These are phyloP conservation scores for Penicillium sp. DNA, from an alignment of 2,329 filamentous ascomycete species.

Conservation along the genomic window DNA sequence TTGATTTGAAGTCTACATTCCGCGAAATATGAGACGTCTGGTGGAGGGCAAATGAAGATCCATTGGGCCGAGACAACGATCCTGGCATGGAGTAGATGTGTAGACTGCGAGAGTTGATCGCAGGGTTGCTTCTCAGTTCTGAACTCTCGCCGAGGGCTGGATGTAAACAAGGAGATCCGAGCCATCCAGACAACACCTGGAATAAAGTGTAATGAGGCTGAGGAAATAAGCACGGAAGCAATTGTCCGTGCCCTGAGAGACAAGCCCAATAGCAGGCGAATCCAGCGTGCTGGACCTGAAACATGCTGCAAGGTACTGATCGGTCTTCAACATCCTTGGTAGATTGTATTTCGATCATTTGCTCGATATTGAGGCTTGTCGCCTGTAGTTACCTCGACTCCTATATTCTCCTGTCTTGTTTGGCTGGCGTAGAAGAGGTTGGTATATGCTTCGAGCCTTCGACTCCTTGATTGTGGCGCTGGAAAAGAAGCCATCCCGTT, in stretches of 20 bases:
- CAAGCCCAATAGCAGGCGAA: conserved; percentile 1
- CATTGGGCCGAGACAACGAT: not conserved
- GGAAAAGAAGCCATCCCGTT: not conserved
- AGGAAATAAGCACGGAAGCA: conserved; percentile 1
- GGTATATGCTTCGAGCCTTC: conserved; percentile 4
- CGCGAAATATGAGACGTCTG: conserved; percentile 7
- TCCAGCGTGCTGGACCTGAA: conserved; percentile 11
- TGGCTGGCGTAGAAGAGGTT: not conserved
- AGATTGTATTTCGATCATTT: conserved; percentile 4
- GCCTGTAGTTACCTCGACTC: not conserved
- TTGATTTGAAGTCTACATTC: conserved; percentile 11
- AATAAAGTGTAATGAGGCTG: conserved; percentile 1
- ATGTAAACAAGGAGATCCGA: not conserved
- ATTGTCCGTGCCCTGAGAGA: not conserved
- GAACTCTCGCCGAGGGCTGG: not conserved
- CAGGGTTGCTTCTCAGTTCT: not conserved
- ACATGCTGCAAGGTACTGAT: conserved; percentile 28
- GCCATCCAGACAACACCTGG: not conserved
- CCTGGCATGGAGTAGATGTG: not conserved
- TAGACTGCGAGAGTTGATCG: not conserved
- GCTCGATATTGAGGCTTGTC: not conserved
- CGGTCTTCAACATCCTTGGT: conserved; percentile 16
- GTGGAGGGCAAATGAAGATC: not conserved
- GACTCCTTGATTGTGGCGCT: conserved; percentile 16
- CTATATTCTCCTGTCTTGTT: not conserved